A percentile compares a stretch with the other conserved stretches of the same genome.
Conservation (phyloP, 2,329 filamentous ascomycete species). For the Colletotrichum endophyticum region DNA sequence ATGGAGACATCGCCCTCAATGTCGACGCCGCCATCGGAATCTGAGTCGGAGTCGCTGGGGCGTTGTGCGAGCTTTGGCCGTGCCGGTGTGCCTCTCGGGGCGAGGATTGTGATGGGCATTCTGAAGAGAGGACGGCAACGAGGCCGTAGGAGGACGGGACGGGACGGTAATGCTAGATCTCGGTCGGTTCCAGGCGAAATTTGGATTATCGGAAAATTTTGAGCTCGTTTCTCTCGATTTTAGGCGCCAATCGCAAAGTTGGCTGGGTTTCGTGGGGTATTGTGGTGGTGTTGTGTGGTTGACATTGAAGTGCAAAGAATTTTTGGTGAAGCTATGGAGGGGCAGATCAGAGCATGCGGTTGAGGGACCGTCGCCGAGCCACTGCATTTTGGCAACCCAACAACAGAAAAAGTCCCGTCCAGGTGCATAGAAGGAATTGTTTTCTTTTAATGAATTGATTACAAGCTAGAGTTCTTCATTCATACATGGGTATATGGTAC, state of each 20-base stretch:
- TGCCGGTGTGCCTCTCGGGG: constrained; percentile 38
- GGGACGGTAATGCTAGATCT: neutral
- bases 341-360: constrained; percentile 3
- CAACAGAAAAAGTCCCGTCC: neutral
- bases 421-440: neutral
- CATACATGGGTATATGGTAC: neutral
- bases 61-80: constrained; percentile 15
- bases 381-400: neutral
- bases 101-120: constrained; percentile 56
- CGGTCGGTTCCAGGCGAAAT: neutral
- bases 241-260: neutral
- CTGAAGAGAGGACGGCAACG: neutral
- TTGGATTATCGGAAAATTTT: neutral
- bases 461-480: neutral
- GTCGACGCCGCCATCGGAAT: constrained; percentile 51
- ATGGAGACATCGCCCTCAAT: constrained; percentile 51
- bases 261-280: neutral
- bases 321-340: constrained; percentile 21
- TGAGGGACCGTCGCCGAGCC: neutral
- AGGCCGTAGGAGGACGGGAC: neutral
- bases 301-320: constrained; percentile 16
- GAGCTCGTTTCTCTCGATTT: neutral
- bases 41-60: constrained; percentile 45
- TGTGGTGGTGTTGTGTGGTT: neutral
- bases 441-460: neutral